These are phyloP conservation scores for Nemania sp. DNA, from an alignment of 2,329 filamentous ascomycete genomes.

Conservation along the genomic window DNA sequence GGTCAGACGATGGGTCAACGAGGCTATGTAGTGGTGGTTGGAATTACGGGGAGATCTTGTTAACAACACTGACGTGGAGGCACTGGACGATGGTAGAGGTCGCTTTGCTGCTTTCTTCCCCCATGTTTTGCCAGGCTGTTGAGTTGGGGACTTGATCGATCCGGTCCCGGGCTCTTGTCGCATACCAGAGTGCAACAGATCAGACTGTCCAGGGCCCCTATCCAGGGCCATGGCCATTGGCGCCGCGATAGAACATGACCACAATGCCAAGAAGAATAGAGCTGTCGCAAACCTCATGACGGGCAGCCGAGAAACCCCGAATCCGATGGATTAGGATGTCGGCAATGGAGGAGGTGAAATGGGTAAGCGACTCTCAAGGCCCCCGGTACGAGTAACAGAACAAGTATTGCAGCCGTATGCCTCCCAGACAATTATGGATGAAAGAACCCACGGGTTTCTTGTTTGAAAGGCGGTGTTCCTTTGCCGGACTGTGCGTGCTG, in stretches of 20 bases:
- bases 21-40: slow-evolving; percentile 28
- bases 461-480: neutral
- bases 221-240: slow-evolving; percentile 16
- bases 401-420: neutral
- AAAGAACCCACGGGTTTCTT: slow-evolving; percentile 1
- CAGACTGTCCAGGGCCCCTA: slow-evolving; percentile 8
- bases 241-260: slow-evolving; percentile 20
- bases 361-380: neutral
- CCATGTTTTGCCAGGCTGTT: neutral
- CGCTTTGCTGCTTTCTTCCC: slow-evolving; percentile 15
- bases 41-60: slow-evolving; percentile 8
- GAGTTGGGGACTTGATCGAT: slow-evolving; percentile 5
- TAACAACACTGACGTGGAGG: neutral
- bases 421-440: neutral
- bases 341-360: neutral
- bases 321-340: too few relatives aligned
- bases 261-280: slow-evolving; percentile 21
- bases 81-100: neutral
- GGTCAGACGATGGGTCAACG: slow-evolving; percentile 28
- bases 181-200: neutral
- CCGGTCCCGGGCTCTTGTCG: slow-evolving; percentile 14
- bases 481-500: neutral
- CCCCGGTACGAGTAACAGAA: neutral
- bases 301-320: neutral
- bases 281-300: slow-evolving; percentile 27